A percentile compares a stretch with the other conserved stretches of the same genome.
These are phyloP conservation scores for Barnettozyma pratensis DNA, from an alignment of 805 yeast species.

Conservation along the genomic window DNA sequence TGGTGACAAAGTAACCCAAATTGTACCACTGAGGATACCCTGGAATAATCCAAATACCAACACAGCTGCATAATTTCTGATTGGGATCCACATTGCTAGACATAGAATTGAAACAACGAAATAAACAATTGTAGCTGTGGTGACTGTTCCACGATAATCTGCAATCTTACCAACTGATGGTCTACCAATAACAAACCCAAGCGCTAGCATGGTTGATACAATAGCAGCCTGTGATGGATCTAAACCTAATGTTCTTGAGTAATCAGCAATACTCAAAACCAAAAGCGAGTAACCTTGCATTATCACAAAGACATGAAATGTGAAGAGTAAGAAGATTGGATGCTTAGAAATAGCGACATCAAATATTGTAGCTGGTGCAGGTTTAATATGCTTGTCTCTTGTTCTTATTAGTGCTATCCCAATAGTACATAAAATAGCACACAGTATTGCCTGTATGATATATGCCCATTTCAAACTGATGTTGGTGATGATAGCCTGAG, in stretches of 20 bases:
- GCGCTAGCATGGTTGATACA: constrained; percentile 55
- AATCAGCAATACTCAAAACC: constrained; percentile 54
- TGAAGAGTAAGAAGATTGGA: constrained; percentile 38
- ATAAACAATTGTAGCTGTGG: constrained; percentile 36
- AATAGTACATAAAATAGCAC: constrained; percentile 29
- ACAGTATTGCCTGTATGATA: constrained; percentile 33
- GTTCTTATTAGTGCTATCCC: constrained; percentile 34
- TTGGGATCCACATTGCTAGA: constrained; percentile 53
- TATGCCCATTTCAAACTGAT: constrained; percentile 31
- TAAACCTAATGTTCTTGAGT: constrained; percentile 57
- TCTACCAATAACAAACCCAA: constrained; percentile 52
- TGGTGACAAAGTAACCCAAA: constrained; percentile 53
- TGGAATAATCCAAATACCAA: constrained; percentile 44
- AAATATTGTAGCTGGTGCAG: constrained; percentile 32
- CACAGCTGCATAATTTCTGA: constrained; percentile 51
- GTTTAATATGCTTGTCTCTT: constrained; percentile 31
- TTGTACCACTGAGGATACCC: constrained; percentile 57
- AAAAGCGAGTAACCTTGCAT: constrained; percentile 58
- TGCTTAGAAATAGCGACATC: constrained; percentile 36
- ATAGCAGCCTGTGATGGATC: constrained; percentile 47
- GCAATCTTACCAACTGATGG: constrained; percentile 49
- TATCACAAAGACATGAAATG: constrained; percentile 40
- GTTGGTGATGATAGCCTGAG: constrained; percentile 29
- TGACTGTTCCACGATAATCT: constrained; percentile 48
- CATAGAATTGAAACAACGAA: constrained; percentile 36